phyloP scores from a whole-genome alignment of 305 asterid genomes.

The Fraxinus floribunda region DNA sequence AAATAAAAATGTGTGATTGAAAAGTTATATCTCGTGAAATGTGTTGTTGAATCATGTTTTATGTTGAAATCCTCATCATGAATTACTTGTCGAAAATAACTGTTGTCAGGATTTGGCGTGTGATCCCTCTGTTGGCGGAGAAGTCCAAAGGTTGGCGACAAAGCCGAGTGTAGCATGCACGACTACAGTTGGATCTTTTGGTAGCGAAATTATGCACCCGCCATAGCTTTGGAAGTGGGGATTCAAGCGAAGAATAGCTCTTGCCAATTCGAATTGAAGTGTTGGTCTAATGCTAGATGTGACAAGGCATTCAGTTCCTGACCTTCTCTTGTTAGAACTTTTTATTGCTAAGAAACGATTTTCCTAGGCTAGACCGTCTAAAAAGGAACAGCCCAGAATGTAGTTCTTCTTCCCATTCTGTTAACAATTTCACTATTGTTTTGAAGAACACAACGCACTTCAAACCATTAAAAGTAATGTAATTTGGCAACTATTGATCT shows the following conservation, averaged over 20 bases:
- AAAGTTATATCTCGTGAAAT: no score
- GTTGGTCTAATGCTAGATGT: conserved; percentile 49
- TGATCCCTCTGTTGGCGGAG: conserved; percentile 83
- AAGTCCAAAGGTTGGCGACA: conserved; percentile 61
- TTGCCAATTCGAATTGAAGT: no score
- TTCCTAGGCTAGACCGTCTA: no score
- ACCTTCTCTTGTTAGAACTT: conserved; percentile 17
- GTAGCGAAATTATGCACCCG: conserved; percentile 51
- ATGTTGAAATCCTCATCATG: conserved; percentile 59
- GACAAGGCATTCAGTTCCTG: conserved; percentile 81
- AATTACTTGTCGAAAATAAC: conserved; percentile 71
- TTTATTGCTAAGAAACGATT: no score
- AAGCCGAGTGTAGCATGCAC: conserved; percentile 95
- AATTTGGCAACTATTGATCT: conserved; percentile 48
- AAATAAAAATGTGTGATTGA: no score
- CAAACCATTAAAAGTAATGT: conserved; percentile 53
- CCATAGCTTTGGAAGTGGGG: background rate
- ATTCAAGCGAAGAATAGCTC: no score
- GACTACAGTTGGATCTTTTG: conserved; percentile 41
- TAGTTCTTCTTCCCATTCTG: conserved; percentile 56
- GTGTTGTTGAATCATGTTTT: no score
- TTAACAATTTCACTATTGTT: conserved; percentile 59
- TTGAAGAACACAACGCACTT: conserved; percentile 78
- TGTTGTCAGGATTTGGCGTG: conserved; percentile 60
- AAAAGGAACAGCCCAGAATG: conserved; percentile 36